Conservation (phyloP, 345 rosid genomes). For the Eucalyptus caleyi region DNA sequence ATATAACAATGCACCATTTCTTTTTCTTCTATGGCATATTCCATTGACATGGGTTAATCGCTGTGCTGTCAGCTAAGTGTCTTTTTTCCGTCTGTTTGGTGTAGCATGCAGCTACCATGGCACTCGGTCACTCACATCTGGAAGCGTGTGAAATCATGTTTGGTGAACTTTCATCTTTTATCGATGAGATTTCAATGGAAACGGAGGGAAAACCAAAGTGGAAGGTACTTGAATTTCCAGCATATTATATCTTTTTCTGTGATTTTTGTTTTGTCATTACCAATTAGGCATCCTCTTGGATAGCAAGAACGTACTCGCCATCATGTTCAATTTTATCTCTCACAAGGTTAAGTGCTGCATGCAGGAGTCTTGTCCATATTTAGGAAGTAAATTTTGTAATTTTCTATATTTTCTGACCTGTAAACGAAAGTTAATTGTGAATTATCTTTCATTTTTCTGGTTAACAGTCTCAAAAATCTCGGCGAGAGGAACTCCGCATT, state of each 20-base stretch:
- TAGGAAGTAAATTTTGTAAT: not conserved
- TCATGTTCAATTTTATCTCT: not conserved
- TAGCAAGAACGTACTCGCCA: not conserved
- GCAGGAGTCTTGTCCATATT: not conserved
- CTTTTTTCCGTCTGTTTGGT: slow-evolving; percentile 2
- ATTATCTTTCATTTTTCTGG: not conserved
- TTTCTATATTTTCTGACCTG: not conserved
- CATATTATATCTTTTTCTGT: not conserved
- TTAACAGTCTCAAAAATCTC: slow-evolving; percentile 77
- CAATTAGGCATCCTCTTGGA: not conserved
- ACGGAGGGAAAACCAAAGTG: slow-evolving; percentile 92
- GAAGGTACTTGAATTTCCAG: slow-evolving; percentile 47
- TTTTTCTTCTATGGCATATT: not conserved
- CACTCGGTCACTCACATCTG: slow-evolving; percentile 95
- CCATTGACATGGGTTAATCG: not conserved
- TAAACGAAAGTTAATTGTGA: not conserved
- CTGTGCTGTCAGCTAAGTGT: not conserved
- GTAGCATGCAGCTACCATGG: slow-evolving; percentile 95
- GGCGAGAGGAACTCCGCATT: slow-evolving; percentile 86
- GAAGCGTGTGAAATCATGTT: slow-evolving; percentile 98
- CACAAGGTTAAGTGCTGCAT: not conserved
- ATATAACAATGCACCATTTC: not conserved
- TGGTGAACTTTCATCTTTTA: slow-evolving; percentile 72
- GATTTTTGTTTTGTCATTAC: not conserved
- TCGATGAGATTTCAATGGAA: slow-evolving; percentile 90